A percentile compares a stretch with the other conserved stretches of the same genome.
These are phyloP conservation scores for Cymbopogon citratus DNA, from an alignment of 176 grass and related monocot genomes.

Conservation along the genomic window DNA sequence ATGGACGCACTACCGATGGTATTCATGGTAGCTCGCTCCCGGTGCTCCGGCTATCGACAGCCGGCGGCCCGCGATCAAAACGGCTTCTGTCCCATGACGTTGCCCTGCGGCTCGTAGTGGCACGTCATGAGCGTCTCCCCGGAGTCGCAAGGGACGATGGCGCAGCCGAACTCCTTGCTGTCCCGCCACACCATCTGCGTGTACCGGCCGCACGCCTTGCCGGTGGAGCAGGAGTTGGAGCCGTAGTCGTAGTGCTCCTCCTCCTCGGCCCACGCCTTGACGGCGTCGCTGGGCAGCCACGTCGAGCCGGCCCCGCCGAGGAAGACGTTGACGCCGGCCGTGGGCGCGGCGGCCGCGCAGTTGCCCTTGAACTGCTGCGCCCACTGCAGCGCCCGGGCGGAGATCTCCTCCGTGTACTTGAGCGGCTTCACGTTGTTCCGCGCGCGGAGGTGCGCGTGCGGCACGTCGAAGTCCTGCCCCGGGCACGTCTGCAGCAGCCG, in stretches of 20 bases:
- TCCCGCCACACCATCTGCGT: constrained; percentile 50
- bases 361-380: constrained; percentile 26
- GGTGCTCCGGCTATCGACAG: not conserved
- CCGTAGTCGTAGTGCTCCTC: constrained; percentile 35
- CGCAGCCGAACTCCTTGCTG: constrained; percentile 52
- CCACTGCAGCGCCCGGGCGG: constrained; percentile 33
- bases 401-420: constrained; percentile 42
- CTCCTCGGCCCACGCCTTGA: constrained; percentile 48
- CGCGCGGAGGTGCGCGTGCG: constrained; percentile 39
- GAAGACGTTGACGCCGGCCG: constrained; percentile 48
- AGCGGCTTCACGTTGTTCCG: constrained; percentile 31
- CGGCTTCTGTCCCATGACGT: constrained; percentile 43
- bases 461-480: constrained; percentile 42
- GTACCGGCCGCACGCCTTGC: constrained; percentile 30
- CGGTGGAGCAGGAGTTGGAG: constrained; percentile 35
- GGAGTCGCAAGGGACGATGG: constrained; percentile 25
- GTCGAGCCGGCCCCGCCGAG: constrained; percentile 9
- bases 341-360: constrained; percentile 30
- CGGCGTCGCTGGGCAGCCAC: constrained; percentile 52
- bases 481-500: constrained; percentile 28
- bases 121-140: constrained; percentile 47
- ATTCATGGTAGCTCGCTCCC: not conserved
- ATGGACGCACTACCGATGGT: not conserved
- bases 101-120: constrained; percentile 51
- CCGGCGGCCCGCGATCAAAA: constrained; percentile 21